Evolutionary conservation across 2,329 filamentous ascomycete species (phyloP).

Genomic region (Claviceps sp.): DNA sequence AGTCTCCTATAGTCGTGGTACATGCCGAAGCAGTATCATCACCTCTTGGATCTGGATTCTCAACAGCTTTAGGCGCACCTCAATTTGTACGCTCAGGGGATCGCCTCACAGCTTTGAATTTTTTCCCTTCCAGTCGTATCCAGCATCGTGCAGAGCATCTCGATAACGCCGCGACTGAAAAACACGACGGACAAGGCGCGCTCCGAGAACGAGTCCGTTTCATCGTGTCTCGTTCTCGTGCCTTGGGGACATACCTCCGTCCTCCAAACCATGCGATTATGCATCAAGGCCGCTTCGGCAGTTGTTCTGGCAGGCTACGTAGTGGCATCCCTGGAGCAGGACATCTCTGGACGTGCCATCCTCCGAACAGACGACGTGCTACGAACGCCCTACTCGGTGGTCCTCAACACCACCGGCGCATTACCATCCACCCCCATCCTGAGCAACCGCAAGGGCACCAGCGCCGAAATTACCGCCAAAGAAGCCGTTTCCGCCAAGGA

Average conservation of each 20-base stretch:
- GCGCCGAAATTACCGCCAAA: slow-evolving; percentile 2
- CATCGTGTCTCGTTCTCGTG: not conserved
- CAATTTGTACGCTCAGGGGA: not conserved
- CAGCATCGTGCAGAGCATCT: not conserved
- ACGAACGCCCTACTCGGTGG: slow-evolving; percentile 1
- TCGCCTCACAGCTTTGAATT: too few relatives aligned
- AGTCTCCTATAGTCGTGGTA: not conserved
- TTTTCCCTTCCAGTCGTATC: too few relatives aligned
- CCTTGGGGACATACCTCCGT: not conserved
- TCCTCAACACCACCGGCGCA: not conserved
- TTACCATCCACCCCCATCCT: not conserved
- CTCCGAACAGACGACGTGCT: slow-evolving; percentile 5
- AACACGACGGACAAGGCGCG: not conserved
- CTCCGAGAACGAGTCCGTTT: not conserved
- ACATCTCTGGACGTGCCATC: not conserved
- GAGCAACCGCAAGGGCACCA: not conserved
- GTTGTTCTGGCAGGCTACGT: not conserved
- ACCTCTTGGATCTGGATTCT: not conserved
- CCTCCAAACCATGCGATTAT: not conserved
- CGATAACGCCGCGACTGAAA: not conserved
- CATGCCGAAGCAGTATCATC: not conserved
- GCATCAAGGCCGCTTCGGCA: not conserved
- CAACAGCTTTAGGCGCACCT: not conserved
- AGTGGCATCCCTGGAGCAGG: not conserved
- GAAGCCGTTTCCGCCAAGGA: slow-evolving; percentile 22